These are phyloP conservation scores for Ceratocystis alfenasii DNA, from an alignment of 2,329 filamentous ascomycete genomes.

Conservation along the genomic window DNA sequence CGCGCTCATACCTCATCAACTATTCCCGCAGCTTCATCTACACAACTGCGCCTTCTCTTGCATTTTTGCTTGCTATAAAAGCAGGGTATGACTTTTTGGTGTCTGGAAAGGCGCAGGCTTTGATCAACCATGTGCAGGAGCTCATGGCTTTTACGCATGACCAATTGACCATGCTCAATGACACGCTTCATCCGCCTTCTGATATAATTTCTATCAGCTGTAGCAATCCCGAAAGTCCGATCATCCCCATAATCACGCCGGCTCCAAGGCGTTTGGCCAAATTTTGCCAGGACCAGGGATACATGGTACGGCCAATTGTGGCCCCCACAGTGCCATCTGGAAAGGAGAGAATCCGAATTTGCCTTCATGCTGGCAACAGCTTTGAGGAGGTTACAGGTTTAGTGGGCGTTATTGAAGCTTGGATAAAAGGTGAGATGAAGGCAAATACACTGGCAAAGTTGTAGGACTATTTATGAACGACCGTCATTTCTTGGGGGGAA, in stretches of 20 bases:
- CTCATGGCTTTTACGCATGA: constrained; percentile 37
- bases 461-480: background rate
- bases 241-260: constrained; percentile 50
- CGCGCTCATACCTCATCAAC: constrained; percentile 57
- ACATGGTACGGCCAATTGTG: constrained; percentile 53
- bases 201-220: background rate
- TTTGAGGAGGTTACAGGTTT: constrained; percentile 44
- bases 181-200: constrained; percentile 25
- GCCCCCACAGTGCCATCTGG: constrained; percentile 55
- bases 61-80: constrained; percentile 46
- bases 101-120: constrained; percentile 35
- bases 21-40: constrained; percentile 67
- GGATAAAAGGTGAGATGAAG: constrained; percentile 29
- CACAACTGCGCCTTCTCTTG: constrained; percentile 55
- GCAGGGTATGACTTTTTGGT: constrained; percentile 46
- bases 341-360: constrained; percentile 52
- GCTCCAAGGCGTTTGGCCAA: constrained; percentile 47
- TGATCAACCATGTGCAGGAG: constrained; percentile 33
- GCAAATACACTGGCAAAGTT: background rate
- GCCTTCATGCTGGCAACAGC: constrained; percentile 56
- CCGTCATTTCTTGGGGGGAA: too few relatives aligned
- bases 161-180: constrained; percentile 33
- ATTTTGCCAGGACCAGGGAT: constrained; percentile 47
- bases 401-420: constrained; percentile 36
- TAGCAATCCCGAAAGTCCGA: constrained; percentile 43